These are phyloP conservation scores for Lophiostoma macrostomum DNA, from an alignment of 495 filamentous ascomycete genomes.

Conservation along the genomic window DNA sequence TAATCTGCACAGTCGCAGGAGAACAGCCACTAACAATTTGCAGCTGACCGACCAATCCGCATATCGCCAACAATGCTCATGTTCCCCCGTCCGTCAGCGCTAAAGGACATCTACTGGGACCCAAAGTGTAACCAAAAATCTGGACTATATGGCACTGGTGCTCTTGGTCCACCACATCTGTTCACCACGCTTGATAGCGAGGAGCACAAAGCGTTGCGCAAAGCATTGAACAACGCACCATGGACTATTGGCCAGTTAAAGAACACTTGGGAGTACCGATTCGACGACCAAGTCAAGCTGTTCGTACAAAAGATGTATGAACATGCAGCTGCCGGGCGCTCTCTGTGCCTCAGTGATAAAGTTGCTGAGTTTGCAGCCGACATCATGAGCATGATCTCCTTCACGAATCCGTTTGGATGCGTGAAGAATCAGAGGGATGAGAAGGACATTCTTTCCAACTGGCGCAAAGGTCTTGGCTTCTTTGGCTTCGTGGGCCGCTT, in stretches of 20 bases:
- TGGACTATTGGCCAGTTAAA: conserved; percentile 27
- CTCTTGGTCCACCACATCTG: conserved; percentile 14
- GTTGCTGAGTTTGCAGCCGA: conserved; percentile 27
- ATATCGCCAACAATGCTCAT: conserved; percentile 20
- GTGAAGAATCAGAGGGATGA: conserved; percentile 18
- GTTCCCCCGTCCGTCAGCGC: conserved; percentile 14
- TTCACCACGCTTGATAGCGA: conserved; percentile 20
- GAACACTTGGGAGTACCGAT: conserved; percentile 22
- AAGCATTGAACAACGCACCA: conserved; percentile 21
- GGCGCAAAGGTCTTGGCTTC: conserved; percentile 22
- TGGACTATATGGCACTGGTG: conserved; percentile 6
- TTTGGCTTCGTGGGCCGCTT: conserved; percentile 16
- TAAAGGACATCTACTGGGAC: conserved; percentile 27
- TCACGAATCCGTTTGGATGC: conserved; percentile 17
- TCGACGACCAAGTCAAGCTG: conserved; percentile 13
- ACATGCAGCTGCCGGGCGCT: conserved; percentile 11
- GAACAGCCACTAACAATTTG: not conserved
- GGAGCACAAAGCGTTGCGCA: conserved; percentile 11
- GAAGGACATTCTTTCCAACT: conserved; percentile 13
- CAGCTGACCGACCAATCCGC: conserved; percentile 22
- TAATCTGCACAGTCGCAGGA: too few species aligned
- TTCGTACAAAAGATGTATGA: conserved; percentile 22
- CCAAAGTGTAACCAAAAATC: conserved; percentile 16
- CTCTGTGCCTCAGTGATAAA: conserved; percentile 19
- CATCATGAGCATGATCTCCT: conserved; percentile 28